These are phyloP conservation scores for Sphagnum magellanicum DNA, from an alignment of 228 moss, liverwort and hornwort genomes.

Conservation along the genomic window DNA sequence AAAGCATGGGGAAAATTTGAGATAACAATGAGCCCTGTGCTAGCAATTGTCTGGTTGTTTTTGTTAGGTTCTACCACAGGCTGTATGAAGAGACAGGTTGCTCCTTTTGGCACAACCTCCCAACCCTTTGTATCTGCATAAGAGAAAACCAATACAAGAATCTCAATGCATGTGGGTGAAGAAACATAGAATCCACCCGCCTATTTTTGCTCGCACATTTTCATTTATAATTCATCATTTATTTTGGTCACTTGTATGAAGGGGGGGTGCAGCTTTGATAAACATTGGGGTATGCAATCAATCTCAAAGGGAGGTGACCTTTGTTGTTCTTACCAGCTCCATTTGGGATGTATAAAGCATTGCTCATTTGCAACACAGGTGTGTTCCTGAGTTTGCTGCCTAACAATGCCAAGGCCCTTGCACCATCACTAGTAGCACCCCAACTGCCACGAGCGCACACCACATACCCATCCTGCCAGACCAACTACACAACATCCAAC, in stretches of 20 bases:
- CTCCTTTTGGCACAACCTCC: conserved; percentile 38
- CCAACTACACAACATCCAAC: conserved; percentile 20
- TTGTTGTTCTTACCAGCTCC: conserved; percentile 29
- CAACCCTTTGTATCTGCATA: conserved; percentile 41
- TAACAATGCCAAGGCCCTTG: conserved; percentile 23
- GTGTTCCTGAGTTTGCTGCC: conserved; percentile 28
- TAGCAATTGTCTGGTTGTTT: conserved; percentile 3
- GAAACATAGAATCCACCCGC: not conserved
- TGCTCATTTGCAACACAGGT: conserved; percentile 21
- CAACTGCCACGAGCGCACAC: conserved; percentile 45
- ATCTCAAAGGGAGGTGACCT: not conserved
- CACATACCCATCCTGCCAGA: conserved; percentile 44
- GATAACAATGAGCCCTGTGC: conserved; percentile 27
- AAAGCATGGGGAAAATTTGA: conserved; percentile 44
- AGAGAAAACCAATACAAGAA: not conserved
- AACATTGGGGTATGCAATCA: not conserved
- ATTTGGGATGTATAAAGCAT: conserved; percentile 23
- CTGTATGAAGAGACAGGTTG: conserved; percentile 30
- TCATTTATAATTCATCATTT: too few relatives aligned
- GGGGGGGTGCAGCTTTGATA: not conserved
- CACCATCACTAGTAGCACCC: conserved; percentile 16
- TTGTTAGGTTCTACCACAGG: conserved; percentile 21
- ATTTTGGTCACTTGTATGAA: too few relatives aligned
- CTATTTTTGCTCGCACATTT: not conserved
- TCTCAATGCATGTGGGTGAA: not conserved